Evolutionary conservation across 1,284 basidiomycete species (phyloP).

Genomic region (Schizophyllum commune): DNA sequence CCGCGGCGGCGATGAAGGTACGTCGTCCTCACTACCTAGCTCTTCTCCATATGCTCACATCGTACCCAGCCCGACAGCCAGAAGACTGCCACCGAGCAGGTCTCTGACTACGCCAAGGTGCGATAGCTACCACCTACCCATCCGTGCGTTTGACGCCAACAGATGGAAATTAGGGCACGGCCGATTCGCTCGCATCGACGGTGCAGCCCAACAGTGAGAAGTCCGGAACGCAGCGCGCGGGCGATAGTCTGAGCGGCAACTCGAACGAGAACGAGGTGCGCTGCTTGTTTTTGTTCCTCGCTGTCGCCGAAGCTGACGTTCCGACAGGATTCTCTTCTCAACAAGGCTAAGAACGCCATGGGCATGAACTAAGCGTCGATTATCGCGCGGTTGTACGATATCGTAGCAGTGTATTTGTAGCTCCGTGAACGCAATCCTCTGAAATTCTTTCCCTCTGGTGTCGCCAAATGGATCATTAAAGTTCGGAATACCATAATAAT

Average conservation of each 20-base stretch:
- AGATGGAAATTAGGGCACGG: conserved; percentile 20
- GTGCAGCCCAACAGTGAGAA: conserved; percentile 40
- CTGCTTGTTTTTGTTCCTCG: no score
- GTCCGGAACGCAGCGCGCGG: conserved; percentile 32
- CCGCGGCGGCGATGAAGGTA: conserved; percentile 36
- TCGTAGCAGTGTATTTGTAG: not conserved
- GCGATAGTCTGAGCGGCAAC: conserved; percentile 37
- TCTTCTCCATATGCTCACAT: not conserved
- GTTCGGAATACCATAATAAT: no score
- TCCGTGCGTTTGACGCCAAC: not conserved
- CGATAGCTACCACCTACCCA: conserved; percentile 8
- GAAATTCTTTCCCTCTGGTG: no score
- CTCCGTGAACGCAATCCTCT: no score
- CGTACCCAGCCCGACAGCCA: conserved; percentile 39
- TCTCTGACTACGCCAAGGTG: conserved; percentile 44
- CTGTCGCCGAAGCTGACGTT: no score
- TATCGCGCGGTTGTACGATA: conserved; percentile 9
- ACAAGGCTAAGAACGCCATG: conserved; percentile 45
- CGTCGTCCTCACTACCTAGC: not conserved
- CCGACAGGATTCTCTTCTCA: conserved; percentile 31
- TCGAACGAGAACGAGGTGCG: conserved; percentile 22
- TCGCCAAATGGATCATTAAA: no score
- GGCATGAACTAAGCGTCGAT: conserved; percentile 24
- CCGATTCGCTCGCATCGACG: conserved; percentile 31
- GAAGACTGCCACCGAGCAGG: conserved; percentile 46